Evolutionary conservation across 768 basidiomycete species (phyloP).

Genomic region (Amanita rimosa): DNA sequence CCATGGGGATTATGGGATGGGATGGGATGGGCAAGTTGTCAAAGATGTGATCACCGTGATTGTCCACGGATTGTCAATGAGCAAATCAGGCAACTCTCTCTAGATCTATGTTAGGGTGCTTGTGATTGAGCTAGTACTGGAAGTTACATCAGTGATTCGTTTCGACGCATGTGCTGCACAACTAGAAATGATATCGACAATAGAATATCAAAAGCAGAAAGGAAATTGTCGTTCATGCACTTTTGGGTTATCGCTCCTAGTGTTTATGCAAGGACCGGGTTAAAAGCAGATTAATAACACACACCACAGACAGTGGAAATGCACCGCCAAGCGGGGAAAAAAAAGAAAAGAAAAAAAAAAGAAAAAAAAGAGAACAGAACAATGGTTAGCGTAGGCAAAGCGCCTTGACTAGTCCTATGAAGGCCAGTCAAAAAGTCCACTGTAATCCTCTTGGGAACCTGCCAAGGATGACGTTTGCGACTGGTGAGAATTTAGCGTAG

Average conservation of each 20-base stretch:
- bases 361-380: constrained; percentile 8
- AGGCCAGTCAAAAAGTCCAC: constrained; percentile 49
- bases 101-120: constrained; percentile 7
- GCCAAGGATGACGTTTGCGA: constrained; percentile 16
- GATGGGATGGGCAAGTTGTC: background rate
- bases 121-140: background rate
- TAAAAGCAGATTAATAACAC: constrained; percentile 13
- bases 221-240: constrained; percentile 11
- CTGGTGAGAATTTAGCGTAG: constrained; percentile 34
- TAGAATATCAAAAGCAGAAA: constrained; percentile 5
- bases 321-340: constrained; percentile 13
- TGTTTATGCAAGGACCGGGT: background rate
- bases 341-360: constrained; percentile 8
- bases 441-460: constrained; percentile 5
- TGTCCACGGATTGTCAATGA: background rate
- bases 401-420: constrained; percentile 14
- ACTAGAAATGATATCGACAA: constrained; percentile 11
- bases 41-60: background rate
- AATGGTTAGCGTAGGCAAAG: constrained; percentile 6
- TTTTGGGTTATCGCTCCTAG: constrained; percentile 14
- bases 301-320: background rate
- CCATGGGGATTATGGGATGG: constrained; percentile 46
- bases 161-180: constrained; percentile 6
- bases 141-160: background rate
- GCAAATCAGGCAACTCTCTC: background rate